Evolutionary conservation across 2,329 filamentous ascomycete genomes (phyloP).

Genomic region (Trichoderma sp.): DNA sequence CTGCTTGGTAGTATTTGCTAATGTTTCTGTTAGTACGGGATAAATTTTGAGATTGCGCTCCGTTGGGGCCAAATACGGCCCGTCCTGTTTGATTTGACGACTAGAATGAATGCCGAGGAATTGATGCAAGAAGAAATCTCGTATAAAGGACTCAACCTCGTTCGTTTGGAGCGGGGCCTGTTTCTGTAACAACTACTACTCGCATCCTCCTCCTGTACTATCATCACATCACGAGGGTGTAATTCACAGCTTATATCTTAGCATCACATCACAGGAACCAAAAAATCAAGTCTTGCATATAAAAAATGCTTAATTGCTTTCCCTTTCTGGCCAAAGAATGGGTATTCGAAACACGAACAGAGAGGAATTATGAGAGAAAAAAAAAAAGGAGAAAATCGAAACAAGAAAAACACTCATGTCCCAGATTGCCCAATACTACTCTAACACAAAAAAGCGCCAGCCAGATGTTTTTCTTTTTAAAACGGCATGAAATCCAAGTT

Average conservation of each 20-base stretch:
- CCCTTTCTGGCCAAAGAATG: conserved; percentile 8
- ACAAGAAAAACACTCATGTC: background rate
- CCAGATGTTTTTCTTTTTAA: conserved; percentile 5
- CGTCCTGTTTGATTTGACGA: background rate
- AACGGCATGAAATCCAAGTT: background rate
- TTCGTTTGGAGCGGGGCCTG: background rate
- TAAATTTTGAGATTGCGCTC: background rate
- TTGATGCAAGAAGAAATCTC: background rate
- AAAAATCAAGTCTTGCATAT: background rate
- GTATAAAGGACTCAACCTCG: background rate
- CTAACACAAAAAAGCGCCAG: conserved; percentile 10
- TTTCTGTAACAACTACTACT: too few species aligned
- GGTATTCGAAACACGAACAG: background rate
- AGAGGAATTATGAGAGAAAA: background rate
- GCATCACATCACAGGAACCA: background rate
- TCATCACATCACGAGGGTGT: background rate
- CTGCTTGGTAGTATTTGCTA: background rate
- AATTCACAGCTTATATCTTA: background rate
- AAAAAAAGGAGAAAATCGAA: background rate
- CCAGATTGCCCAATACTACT: conserved; percentile 5
- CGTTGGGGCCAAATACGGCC: background rate
- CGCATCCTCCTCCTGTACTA: background rate
- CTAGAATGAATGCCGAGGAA: background rate
- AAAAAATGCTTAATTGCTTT: background rate
- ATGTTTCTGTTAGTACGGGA: background rate